Conservation (phyloP, 2,329 filamentous ascomycete species). For the Penicillium sp. region DNA sequence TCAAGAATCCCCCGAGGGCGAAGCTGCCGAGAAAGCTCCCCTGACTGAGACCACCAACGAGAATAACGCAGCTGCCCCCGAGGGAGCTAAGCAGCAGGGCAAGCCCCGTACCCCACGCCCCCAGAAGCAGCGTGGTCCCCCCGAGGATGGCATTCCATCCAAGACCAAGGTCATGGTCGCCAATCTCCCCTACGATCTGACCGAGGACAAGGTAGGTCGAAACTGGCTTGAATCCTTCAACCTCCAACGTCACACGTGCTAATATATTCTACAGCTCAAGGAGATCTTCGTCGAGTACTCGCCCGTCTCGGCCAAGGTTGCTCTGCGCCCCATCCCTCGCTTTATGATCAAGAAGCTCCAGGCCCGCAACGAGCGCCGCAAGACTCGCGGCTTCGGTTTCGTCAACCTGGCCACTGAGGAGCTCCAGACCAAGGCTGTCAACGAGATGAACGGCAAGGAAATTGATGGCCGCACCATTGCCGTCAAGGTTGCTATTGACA, state of each 20-base stretch:
- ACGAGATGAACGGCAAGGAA: slow-evolving; percentile 99
- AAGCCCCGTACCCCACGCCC: slow-evolving; percentile 48
- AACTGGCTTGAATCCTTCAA: not conserved
- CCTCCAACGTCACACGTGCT: slow-evolving; percentile 18
- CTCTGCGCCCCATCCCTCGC: slow-evolving; percentile 92
- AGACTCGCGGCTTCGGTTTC: slow-evolving; percentile 98
- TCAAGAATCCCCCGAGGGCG: slow-evolving; percentile 25
- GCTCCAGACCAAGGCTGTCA: slow-evolving; percentile 91
- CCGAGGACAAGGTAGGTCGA: slow-evolving; percentile 85
- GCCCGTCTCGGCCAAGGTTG: slow-evolving; percentile 94
- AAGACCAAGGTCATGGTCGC: slow-evolving; percentile 99
- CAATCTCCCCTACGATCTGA: slow-evolving; percentile 96
- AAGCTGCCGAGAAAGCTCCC: slow-evolving; percentile 46
- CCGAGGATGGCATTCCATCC: slow-evolving; percentile 93
- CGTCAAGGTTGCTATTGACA: slow-evolving; percentile 99
- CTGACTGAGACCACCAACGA: slow-evolving; percentile 56
- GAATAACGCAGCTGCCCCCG: slow-evolving; percentile 34
- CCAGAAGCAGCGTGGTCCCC: slow-evolving; percentile 83
- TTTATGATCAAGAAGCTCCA: slow-evolving; percentile 99
- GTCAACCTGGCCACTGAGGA: slow-evolving; percentile 94
- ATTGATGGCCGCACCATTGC: slow-evolving; percentile 98
- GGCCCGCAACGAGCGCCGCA: slow-evolving; percentile 94
- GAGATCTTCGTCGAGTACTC: slow-evolving; percentile 92
- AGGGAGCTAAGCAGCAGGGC: slow-evolving; percentile 37
- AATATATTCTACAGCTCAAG: slow-evolving; percentile 64